Evolutionary conservation across 306 rosid species (phyloP).

Genomic region (Ormosia emarginata): DNA sequence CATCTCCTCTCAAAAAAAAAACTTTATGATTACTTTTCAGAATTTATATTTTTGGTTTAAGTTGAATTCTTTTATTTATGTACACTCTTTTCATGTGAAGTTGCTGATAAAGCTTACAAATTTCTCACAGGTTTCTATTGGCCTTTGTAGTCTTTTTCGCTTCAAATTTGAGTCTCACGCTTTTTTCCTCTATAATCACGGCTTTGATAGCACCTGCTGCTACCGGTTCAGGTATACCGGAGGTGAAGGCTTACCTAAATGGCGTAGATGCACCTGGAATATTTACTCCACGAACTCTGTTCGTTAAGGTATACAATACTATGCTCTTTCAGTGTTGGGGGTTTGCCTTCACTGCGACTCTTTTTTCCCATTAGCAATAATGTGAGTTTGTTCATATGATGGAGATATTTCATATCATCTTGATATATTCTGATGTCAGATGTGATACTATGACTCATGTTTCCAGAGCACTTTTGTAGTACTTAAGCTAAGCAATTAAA

Average conservation of each 20-base stretch:
- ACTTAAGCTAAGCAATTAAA: not conserved
- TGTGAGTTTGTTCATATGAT: not conserved
- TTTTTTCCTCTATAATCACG: slow-evolving; percentile 67
- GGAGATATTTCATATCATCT: not conserved
- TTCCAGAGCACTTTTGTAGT: not conserved
- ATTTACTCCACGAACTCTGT: slow-evolving; percentile 51
- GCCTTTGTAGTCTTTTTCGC: slow-evolving; percentile 65
- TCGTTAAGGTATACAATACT: slow-evolving; percentile 59
- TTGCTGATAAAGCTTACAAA: slow-evolving; percentile 20
- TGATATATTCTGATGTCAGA: not conserved
- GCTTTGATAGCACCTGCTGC: slow-evolving; percentile 80
- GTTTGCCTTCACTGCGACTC: not conserved
- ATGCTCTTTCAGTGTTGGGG: not conserved
- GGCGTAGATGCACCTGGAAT: slow-evolving; percentile 95
- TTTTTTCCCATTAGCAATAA: not conserved
- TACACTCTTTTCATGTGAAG: not conserved
- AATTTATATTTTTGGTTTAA: not conserved
- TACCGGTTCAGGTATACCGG: slow-evolving; percentile 91
- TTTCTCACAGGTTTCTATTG: slow-evolving; percentile 52
- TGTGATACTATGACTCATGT: not conserved
- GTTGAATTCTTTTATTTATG: not conserved
- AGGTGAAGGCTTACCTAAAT: slow-evolving; percentile 92
- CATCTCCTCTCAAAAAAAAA: too few relatives aligned
- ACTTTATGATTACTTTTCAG: not conserved
- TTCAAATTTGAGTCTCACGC: slow-evolving; percentile 71